Evolutionary conservation across 345 rosid genomes (phyloP).

Genomic region (Ceriops decandra): DNA sequence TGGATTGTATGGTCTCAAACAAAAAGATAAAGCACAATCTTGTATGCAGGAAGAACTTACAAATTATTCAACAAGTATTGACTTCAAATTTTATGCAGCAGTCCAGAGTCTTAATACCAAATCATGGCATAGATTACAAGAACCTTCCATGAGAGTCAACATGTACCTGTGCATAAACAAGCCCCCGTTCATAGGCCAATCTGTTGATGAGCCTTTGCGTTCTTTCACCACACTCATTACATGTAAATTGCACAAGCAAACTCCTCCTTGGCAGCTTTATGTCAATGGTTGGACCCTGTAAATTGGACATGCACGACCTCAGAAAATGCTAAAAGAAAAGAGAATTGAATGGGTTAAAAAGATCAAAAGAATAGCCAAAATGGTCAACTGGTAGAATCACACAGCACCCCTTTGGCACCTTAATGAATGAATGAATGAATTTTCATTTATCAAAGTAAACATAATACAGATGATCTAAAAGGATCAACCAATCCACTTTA

Average conservation of each 20-base stretch:
- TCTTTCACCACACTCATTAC: constrained; percentile 75
- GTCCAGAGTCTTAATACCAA: too few relatives aligned
- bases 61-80: background rate
- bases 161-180: constrained; percentile 75
- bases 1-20: background rate
- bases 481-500: too few relatives aligned
- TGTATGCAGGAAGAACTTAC: background rate
- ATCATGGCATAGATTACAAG: background rate
- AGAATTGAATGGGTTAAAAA: background rate
- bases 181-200: constrained; percentile 78
- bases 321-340: background rate
- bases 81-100: too few relatives aligned
- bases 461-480: too few relatives aligned
- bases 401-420: background rate
- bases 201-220: constrained; percentile 79
- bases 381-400: background rate
- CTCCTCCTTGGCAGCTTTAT: constrained; percentile 78
- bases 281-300: constrained; percentile 50
- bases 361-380: background rate
- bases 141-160: constrained; percentile 7
- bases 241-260: constrained; percentile 70
- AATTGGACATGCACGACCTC: constrained; percentile 4
- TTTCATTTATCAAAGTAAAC: too few relatives aligned
- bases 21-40: background rate
- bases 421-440: too few relatives aligned